phyloP scores from a whole-genome alignment of 2,329 filamentous ascomycete species.

The Microsporum ferrugineum region DNA sequence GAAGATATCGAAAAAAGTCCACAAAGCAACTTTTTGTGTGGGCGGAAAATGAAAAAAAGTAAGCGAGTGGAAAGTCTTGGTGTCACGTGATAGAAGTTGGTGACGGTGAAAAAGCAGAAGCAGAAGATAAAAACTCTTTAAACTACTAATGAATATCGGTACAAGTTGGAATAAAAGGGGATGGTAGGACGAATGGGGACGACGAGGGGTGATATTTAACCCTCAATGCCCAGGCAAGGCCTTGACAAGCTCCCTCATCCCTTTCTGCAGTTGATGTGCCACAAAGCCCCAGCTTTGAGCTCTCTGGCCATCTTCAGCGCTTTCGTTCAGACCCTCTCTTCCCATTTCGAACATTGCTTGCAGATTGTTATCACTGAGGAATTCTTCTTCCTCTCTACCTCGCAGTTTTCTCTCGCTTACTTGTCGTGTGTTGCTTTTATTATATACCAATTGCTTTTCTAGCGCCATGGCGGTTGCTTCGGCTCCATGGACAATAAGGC shows the following conservation, averaged over 20 bases:
- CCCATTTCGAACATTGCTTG: conserved; percentile 17
- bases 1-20: neutral
- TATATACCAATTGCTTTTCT: conserved; percentile 10
- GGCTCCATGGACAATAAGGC: conserved; percentile 12
- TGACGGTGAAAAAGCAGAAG: neutral
- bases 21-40: neutral
- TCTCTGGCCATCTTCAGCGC: neutral
- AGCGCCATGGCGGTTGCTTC: conserved; percentile 13
- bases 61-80: conserved; percentile 1
- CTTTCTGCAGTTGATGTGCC: conserved; percentile 13
- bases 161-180: neutral
- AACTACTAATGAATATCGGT: neutral
- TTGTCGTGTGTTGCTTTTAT: neutral
- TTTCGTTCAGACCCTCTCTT: neutral
- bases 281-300: conserved; percentile 14
- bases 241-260: conserved; percentile 11
- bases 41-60: neutral
- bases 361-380: conserved; percentile 13
- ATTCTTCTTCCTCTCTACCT: neutral
- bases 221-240: conserved; percentile 3
- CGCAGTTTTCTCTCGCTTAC: neutral
- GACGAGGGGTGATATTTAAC: neutral
- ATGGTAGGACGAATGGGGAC: neutral
- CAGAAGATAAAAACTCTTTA: neutral
- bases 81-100: neutral